These are phyloP conservation scores for Hermanozyma aechmeae DNA, from an alignment of 805 yeast genomes.

Conservation along the genomic window DNA sequence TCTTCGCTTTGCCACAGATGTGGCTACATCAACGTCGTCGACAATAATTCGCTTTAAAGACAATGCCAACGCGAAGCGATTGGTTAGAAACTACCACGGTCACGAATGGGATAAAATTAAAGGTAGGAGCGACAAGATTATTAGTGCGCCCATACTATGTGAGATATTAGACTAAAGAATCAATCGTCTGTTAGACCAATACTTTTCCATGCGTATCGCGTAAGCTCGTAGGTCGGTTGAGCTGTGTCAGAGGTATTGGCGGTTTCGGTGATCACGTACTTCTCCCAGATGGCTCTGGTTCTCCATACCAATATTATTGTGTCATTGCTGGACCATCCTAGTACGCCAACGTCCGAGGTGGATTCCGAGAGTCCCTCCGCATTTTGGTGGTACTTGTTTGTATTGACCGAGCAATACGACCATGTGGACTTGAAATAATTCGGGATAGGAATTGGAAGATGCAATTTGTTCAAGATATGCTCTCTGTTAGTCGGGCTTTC, in stretches of 20 bases:
- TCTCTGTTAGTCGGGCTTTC: conserved; percentile 37
- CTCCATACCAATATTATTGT: conserved; percentile 71
- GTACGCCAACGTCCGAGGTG: conserved; percentile 20
- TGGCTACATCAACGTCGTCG: conserved; percentile 15
- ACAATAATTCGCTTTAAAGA: conserved; percentile 37
- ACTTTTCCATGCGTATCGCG: conserved; percentile 65
- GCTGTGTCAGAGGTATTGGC: no score
- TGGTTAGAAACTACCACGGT: conserved; percentile 47
- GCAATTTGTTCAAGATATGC: conserved; percentile 57
- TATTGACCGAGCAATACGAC: conserved; percentile 74
- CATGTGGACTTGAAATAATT: conserved; percentile 76
- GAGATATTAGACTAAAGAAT: conserved; percentile 19
- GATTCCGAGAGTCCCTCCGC: conserved; percentile 9
- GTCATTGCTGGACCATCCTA: conserved; percentile 75
- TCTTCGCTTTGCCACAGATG: conserved; percentile 16
- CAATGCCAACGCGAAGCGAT: conserved; percentile 37
- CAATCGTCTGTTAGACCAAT: conserved; percentile 29
- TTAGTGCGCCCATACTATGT: conserved; percentile 29
- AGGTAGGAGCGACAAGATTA: conserved; percentile 15
- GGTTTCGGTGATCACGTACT: conserved; percentile 43
- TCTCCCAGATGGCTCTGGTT: conserved; percentile 72
- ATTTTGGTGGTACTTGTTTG: conserved; percentile 27
- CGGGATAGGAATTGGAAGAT: conserved; percentile 49
- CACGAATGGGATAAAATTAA: conserved; percentile 26
- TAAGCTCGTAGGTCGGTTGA: conserved; percentile 44